Evolutionary conservation across 1,139 yeast species (phyloP).

Genomic region (Hyphopichia khmerensis): DNA sequence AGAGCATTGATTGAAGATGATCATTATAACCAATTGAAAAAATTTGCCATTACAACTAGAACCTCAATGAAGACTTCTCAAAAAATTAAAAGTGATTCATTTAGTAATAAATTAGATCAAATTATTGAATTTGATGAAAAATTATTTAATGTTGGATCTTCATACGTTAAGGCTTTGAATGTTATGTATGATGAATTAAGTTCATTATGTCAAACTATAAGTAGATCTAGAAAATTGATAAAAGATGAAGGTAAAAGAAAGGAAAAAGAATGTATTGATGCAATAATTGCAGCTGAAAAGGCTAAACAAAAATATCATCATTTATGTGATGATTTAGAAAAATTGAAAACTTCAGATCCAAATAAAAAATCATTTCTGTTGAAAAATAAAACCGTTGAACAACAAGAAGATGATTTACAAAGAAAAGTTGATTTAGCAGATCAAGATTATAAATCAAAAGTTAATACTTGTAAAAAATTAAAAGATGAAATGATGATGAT

Average conservation of each 20-base stretch:
- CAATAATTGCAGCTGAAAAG: constrained; percentile 82
- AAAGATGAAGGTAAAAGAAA: constrained; percentile 81
- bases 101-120: constrained; percentile 62
- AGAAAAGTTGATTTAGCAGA: constrained; percentile 83
- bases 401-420: constrained; percentile 88
- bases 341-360: constrained; percentile 78
- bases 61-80: constrained; percentile 49
- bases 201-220: constrained; percentile 69
- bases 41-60: constrained; percentile 58
- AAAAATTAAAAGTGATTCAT: constrained; percentile 65
- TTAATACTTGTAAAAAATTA: constrained; percentile 66
- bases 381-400: constrained; percentile 76
- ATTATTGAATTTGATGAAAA: constrained; percentile 79
- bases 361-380: constrained; percentile 77
- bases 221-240: constrained; percentile 66
- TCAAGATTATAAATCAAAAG: constrained; percentile 78
- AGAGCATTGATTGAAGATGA: constrained; percentile 80
- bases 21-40: constrained; percentile 69
- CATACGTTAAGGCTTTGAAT: constrained; percentile 76
- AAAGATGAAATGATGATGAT: constrained; percentile 71
- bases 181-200: constrained; percentile 83
- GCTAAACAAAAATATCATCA: constrained; percentile 80
- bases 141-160: constrained; percentile 65
- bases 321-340: constrained; percentile 83
- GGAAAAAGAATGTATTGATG: constrained; percentile 81